Percentiles rank a stretch among this genome's conserved stretches.
phyloP scores from a whole-genome alignment of 371 early-diverging fungal genomes.

The Haplosporangium sp. region DNA sequence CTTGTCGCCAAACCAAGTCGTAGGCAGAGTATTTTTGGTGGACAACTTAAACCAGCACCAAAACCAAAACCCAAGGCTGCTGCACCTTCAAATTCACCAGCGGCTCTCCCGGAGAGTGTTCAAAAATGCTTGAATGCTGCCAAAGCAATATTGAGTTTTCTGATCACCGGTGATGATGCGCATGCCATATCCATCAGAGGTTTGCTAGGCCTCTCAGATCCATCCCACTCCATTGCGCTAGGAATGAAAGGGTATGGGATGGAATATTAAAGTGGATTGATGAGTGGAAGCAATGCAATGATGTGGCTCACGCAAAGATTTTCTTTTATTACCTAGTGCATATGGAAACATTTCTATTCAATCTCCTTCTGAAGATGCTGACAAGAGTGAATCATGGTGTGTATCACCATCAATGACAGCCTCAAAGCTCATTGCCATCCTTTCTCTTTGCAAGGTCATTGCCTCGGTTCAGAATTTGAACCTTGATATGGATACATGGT shows the following conservation, averaged over 20 bases:
- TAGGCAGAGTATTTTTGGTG: constrained; percentile 32
- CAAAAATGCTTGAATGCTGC: constrained; percentile 67
- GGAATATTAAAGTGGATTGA: constrained; percentile 55
- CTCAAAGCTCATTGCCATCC: constrained; percentile 66
- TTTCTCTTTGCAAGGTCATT: constrained; percentile 67
- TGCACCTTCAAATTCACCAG: constrained; percentile 48
- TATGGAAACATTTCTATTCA: constrained; percentile 70
- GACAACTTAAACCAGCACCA: constrained; percentile 27
- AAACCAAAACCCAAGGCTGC: constrained; percentile 17
- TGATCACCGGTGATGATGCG: constrained; percentile 40
- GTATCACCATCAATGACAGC: constrained; percentile 75
- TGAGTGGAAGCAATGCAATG: background rate
- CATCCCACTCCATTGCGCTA: constrained; percentile 56
- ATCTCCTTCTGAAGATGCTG: constrained; percentile 58
- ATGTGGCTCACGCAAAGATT: background rate
- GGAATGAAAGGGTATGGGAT: constrained; percentile 78
- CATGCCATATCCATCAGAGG: constrained; percentile 35
- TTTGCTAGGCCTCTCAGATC: constrained; percentile 41
- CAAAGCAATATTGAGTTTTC: constrained; percentile 58
- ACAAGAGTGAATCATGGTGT: constrained; percentile 64
- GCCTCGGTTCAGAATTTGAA: constrained; percentile 54
- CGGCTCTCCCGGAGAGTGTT: constrained; percentile 61
- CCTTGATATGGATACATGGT: constrained; percentile 39
- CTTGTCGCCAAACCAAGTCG: background rate
- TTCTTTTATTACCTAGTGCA: constrained; percentile 26